Evolutionary conservation across 352 stramenopile species (phyloP), one percentile per base, ranked within the genome.

Genomic region (Elongisporangium anandrum): DNA sequence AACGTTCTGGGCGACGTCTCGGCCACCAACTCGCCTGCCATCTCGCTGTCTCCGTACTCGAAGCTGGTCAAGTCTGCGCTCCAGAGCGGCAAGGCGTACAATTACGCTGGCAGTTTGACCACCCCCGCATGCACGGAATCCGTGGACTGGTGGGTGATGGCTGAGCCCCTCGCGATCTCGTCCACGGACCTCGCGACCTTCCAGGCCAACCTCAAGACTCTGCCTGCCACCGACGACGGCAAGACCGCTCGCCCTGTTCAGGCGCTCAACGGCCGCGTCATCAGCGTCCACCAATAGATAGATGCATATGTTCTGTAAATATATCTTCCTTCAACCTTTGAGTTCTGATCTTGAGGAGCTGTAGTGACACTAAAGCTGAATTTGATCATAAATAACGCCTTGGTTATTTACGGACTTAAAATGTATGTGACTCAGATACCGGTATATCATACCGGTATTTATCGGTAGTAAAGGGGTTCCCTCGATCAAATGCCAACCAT

Each of bases 111-210:
- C 2, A 69, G 72, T 21, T 54, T 76, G 7, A 78, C 63, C 8
- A 76, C 66, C 4, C 69, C 69, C 3, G 51, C 47, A 5, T 81
- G 72, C 58, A 63, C 57, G 10, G 69, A 78, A 56, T 62, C 68
- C 47, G 70, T 75, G 0, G 69, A 73, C 55, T 82, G 68, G 65
- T 76, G 65, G 70, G 65, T 77, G 13, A 47, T 74, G 0, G 59
- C 65, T 17, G 49, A 69, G 38, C 66, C 65, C 9, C 20, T 76
- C 4, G 57, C 57, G 48, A 24, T 79, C 22, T 66, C 64, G 22
- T 34, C 50, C 4, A 50, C 50, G 19, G 65, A 75, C 57, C 54
- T 74, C 7, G 38, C 57, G 26, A 60, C 65, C 20, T 56, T 71
- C 55, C 62, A 64, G 26, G 47, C 66, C 17, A 63, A 71, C 21